Base-by-base conservation (phyloP, 495 filamentous ascomycete genomes). In the Aspergillus conjunctus region DNA sequence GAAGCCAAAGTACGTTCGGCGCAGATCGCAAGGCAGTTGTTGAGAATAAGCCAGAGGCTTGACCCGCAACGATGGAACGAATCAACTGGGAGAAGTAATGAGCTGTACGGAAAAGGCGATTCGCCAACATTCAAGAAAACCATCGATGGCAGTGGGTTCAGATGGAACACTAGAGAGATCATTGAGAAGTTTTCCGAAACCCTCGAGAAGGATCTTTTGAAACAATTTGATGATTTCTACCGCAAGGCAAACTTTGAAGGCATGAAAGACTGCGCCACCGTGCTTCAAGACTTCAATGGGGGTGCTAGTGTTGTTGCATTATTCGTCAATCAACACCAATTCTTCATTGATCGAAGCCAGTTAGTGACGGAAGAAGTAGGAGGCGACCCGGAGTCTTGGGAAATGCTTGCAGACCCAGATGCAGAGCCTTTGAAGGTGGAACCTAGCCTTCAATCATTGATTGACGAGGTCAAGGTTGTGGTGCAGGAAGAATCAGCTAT, bases 281-380 rank as follows among this genome's bases (percentile, higher is more conserved):
- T 96, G 37, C 80, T 99, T 62, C 82, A 93, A 69, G 94, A 97
- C 78, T 99, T 99, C 81, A 96, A 92, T 75, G 91, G 91, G 32
- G 95, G 95, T 34, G 85, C 90, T 50, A 97, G 91, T 74, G 94
- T 97, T 50, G 93, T 97, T 67, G 92, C 89, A 31, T 80, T 92
- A 49, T 99, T 97, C 69, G 93, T 99, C 65, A 99, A 99, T 73
- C 95, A 99, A 74, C 95, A 98, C 76, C 89, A 96, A 68, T 98
- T 98, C 76, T 99, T 99, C 77, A 97, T 99, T 66, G 92, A 97
- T 65, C 81, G 91, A 15, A 91, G 88, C 68, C 90, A 95, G 66
- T 77, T 97, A 60, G 88, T 96, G 17, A 92, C 91, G 0, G 95
- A 97, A 62, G 93, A 99, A 70, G 87, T 98, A 17, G 88, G 79